Percentiles rank a stretch among this genome's conserved stretches.
Conservation (phyloP, 495 filamentous ascomycete species). For the Penicillium soppii region DNA sequence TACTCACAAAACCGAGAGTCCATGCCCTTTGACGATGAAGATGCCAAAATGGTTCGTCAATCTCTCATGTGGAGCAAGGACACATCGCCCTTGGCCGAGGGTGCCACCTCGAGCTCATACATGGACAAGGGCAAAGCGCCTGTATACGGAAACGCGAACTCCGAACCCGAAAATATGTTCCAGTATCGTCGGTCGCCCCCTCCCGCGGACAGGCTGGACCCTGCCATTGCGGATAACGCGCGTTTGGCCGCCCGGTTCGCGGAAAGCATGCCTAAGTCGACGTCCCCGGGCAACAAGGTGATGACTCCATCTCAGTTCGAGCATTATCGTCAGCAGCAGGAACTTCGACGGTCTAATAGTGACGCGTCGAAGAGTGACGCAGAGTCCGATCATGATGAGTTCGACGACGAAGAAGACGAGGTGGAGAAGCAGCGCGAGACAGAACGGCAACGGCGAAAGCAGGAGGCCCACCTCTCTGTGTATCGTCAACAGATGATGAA, state of each 20-base stretch:
- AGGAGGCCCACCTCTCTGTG: constrained; percentile 86
- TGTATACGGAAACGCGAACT: constrained; percentile 10
- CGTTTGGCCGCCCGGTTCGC: constrained; percentile 53
- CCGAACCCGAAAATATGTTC: constrained; percentile 20
- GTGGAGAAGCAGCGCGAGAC: constrained; percentile 68
- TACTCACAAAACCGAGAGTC: constrained; percentile 47
- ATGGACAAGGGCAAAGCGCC: constrained; percentile 38
- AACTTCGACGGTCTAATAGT: constrained; percentile 56
- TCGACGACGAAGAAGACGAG: constrained; percentile 87
- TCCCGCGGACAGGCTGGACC: constrained; percentile 45
- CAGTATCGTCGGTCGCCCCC: constrained; percentile 25
- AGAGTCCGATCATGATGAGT: constrained; percentile 53
- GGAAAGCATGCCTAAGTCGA: constrained; percentile 36
- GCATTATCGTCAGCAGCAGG: constrained; percentile 76
- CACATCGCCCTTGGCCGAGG: constrained; percentile 29
- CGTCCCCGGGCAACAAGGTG: constrained; percentile 61
- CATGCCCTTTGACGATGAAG: constrained; percentile 59
- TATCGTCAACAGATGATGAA: constrained; percentile 98
- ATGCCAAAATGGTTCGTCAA: constrained; percentile 64
- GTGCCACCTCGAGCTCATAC: constrained; percentile 36
- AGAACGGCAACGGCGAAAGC: constrained; percentile 77
- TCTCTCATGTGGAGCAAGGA: constrained; percentile 49
- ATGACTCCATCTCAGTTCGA: constrained; percentile 92
- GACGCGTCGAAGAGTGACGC: constrained; percentile 46
- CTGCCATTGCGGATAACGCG: constrained; percentile 53